phyloP scores from a whole-genome alignment of 2,329 filamentous ascomycete species.

The Chaetomium globosum region DNA sequence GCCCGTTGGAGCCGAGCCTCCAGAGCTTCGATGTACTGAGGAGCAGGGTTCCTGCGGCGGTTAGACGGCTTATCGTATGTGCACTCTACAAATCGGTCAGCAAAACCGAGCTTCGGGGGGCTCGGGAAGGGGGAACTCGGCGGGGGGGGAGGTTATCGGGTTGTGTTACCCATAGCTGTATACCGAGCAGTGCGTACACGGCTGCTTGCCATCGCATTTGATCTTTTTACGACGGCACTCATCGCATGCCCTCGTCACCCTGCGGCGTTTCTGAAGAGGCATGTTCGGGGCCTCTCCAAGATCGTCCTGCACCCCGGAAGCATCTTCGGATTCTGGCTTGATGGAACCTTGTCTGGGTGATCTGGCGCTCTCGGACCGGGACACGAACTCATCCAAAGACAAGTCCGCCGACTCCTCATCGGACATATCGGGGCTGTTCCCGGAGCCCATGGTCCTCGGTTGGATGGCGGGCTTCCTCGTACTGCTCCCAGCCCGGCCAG shows the following conservation, averaged over 20 bases:
- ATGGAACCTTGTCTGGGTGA: constrained; percentile 40
- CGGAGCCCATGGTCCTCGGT: constrained; percentile 31
- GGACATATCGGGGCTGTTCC: constrained; percentile 47
- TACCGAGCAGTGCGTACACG: constrained; percentile 93
- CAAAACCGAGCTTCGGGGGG: constrained; percentile 4
- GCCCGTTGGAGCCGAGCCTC: constrained; percentile 82
- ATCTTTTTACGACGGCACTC: constrained; percentile 85
- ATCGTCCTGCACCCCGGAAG: constrained; percentile 28
- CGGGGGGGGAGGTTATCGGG: constrained; percentile 21
- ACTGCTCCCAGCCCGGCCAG: constrained; percentile 29
- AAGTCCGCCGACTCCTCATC: constrained; percentile 47
- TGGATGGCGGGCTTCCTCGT: constrained; percentile 29
- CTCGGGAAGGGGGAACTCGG: neutral
- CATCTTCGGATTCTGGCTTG: constrained; percentile 47
- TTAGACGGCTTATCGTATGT: constrained; percentile 96
- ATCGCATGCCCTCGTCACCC: constrained; percentile 80
- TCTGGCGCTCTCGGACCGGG: constrained; percentile 49
- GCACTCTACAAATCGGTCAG: constrained; percentile 65
- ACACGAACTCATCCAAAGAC: constrained; percentile 38
- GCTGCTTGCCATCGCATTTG: constrained; percentile 84
- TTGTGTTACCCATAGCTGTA: constrained; percentile 88
- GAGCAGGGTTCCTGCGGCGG: constrained; percentile 82
- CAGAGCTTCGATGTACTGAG: constrained; percentile 89
- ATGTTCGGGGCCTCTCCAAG: constrained; percentile 43
- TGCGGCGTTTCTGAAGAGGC: constrained; percentile 73